Evolutionary conservation across 768 basidiomycete genomes (phyloP).

Genomic region (Cubamyces sp.): DNA sequence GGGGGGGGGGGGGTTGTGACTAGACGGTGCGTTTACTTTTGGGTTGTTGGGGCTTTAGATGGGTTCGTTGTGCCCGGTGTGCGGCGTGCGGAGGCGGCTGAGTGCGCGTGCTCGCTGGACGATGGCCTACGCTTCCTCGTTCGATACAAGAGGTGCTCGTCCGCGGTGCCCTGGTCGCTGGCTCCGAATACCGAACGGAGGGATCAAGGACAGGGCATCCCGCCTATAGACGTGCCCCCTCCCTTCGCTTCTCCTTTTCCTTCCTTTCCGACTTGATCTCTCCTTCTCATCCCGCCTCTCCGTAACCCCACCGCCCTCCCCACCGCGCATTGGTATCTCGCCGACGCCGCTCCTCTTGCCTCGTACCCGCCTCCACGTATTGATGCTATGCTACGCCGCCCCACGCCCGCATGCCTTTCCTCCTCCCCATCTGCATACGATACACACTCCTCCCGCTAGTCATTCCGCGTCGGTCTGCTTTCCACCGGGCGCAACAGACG

Average conservation of each 20-base stretch:
- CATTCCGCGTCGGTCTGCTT: too few species aligned
- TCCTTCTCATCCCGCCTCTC: not conserved
- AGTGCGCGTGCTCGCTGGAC: too few species aligned
- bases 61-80: not conserved
- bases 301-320: not conserved
- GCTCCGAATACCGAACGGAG: too few species aligned
- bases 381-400: too few species aligned
- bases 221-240: not conserved
- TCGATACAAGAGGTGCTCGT: too few species aligned
- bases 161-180: too few species aligned
- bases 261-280: not conserved
- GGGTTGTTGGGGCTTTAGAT: not conserved
- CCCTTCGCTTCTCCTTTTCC: not conserved
- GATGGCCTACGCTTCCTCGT: not conserved
- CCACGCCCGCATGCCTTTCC: too few species aligned
- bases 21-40: slow-evolving; percentile 1
- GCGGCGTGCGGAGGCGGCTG: not conserved
- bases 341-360: too few species aligned
- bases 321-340: not conserved
- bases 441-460: too few species aligned
- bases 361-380: too few species aligned
- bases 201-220: not conserved
- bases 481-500: too few species aligned
- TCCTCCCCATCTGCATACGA: too few species aligned
- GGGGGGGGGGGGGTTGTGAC: not conserved